phyloP scores from a whole-genome alignment of 1,139 yeast species.

The Suhomyces taliae region DNA sequence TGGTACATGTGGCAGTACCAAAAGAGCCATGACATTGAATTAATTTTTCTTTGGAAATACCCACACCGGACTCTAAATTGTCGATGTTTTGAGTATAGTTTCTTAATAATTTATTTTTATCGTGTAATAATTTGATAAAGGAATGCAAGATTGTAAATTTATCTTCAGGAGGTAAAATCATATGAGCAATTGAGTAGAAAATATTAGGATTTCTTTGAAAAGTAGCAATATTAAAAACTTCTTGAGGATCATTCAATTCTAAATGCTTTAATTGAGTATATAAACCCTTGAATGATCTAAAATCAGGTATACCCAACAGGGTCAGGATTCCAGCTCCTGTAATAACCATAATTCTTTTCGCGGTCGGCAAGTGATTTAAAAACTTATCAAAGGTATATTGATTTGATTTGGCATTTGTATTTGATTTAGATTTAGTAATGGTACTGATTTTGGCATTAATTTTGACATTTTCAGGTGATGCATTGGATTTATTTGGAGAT shows the following conservation, averaged over 20 bases:
- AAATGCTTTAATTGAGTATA: conserved; percentile 64
- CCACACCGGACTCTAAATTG: conserved; percentile 85
- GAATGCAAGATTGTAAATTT: conserved; percentile 81
- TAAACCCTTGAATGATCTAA: conserved; percentile 85
- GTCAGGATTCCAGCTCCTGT: conserved; percentile 98
- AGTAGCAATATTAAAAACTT: conserved; percentile 76
- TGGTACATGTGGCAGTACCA: conserved; percentile 83
- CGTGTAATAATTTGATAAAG: conserved; percentile 73
- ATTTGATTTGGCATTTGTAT: neutral
- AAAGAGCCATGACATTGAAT: conserved; percentile 97
- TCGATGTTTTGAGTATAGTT: conserved; percentile 96
- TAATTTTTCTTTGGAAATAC: conserved; percentile 64
- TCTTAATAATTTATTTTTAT: conserved; percentile 74
- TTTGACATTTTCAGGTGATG: no score
- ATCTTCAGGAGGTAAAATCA: conserved; percentile 72
- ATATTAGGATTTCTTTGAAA: conserved; percentile 78
- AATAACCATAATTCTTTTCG: conserved; percentile 65
- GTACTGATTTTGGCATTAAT: neutral
- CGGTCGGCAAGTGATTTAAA: conserved; percentile 10
- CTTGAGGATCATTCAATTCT: conserved; percentile 88
- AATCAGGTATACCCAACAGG: conserved; percentile 91
- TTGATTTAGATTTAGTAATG: neutral
- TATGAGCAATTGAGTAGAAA: conserved; percentile 84
- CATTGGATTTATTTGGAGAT: neutral
- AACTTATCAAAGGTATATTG: conserved; percentile 10